phyloP scores from a whole-genome alignment of 75 land plant genomes.

The Selaginella moellendorffii region DNA sequence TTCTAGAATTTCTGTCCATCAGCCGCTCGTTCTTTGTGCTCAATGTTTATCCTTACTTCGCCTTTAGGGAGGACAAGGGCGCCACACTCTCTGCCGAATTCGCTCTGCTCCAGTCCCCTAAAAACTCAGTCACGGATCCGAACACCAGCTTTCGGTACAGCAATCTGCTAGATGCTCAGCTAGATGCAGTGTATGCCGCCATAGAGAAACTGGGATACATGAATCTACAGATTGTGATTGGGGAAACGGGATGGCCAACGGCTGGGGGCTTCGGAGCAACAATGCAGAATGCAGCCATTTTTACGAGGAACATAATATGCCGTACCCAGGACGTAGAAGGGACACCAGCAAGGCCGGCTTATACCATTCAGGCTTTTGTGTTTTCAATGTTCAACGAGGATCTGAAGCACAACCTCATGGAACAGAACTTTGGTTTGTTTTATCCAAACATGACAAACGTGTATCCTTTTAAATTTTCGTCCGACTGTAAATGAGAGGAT shows the following conservation, averaged over 20 bases:
- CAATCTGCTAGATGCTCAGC: not conserved
- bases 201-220: not conserved
- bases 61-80: constrained; percentile 13
- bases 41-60: constrained; percentile 67
- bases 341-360: constrained; percentile 49
- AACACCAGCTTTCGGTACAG: not conserved
- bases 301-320: not conserved
- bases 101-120: not conserved
- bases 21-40: constrained; percentile 32
- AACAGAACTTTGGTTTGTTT: constrained; percentile 52
- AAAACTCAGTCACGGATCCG: not conserved
- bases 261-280: not conserved
- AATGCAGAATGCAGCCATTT: not conserved
- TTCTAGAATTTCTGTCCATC: constrained; percentile 25
- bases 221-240: not conserved
- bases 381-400: constrained; percentile 79
- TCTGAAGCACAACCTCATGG: constrained; percentile 45
- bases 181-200: not conserved
- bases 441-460: not conserved
- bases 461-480: too few species aligned
- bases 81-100: not conserved
- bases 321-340: constrained; percentile 13
- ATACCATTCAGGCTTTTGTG: constrained; percentile 45
- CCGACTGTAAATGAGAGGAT: too few species aligned
- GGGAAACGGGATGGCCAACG: not conserved